Evolutionary conservation across 1,139 yeast genomes (phyloP), one percentile per base, ranked within the genome.

Genomic region (Geotrichum europaeum): DNA sequence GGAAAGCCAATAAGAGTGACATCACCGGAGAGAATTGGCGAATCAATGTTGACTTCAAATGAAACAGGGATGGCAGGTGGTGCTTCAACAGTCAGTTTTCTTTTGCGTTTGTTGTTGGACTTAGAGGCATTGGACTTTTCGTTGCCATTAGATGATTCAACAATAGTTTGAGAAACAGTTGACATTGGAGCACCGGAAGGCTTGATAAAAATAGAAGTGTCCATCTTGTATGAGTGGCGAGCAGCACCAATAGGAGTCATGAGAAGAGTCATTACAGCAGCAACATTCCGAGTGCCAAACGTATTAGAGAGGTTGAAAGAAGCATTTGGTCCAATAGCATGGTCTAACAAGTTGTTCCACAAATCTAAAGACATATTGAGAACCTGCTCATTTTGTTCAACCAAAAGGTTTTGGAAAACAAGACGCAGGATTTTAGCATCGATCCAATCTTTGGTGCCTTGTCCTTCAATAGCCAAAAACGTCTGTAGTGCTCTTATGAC

Each of bases 161-260:
- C 60, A 34, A 61, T 60, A 3, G 49, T 51, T 20, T 52, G 55
- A 25, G 63, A 54, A 12, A 63, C 61, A 40, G 61, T 58, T n/a
- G 62, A 60, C 63, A 83, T 75, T 25, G 80, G 75, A 51, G 78
- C 80, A 0, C 95, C 96, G 4, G 96, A 88, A 0, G 98, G 96
- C 65, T 90, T 83, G 71, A 94, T 78, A 53, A 94, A 82, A 58
- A 85, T 79, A 22, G 80, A 76, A 0, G 90, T 79, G 67, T 89
- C 86, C 96, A 95, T 89, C 54, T 84, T 84, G 73, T 89, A 94
- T 67, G 87, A 88, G 71, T 87, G 89, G 65, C 99, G 84, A 2
- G 96, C 89, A 60, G 91, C 84, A 64, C 99, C 99, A 64, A 95
- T 87, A 4, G 99, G 99, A 0, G 98, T 94, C 87, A 89, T 86